Base-by-base conservation (phyloP, 495 filamentous ascomycete species). In the Lasiosphaeria miniovina region DNA sequence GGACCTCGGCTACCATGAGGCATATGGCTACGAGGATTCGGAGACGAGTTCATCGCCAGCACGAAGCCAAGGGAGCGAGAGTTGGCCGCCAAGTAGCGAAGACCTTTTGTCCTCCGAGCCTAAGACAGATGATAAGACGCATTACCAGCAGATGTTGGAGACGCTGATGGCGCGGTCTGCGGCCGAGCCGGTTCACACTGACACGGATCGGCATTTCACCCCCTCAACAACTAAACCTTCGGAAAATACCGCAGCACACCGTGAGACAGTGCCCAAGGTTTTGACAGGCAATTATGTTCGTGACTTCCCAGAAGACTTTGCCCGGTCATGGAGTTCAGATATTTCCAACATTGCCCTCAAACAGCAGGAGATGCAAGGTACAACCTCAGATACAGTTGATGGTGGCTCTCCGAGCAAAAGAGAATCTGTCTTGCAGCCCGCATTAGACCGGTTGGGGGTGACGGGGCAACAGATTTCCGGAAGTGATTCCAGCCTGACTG, bases 271-370 rank as follows among this genome's bases (percentile, higher is more conserved):
- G 24, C 24, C 33, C 15, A 57, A 56, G 10, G 35, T 17, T 14
- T 58, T 82, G 38, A 76, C 72, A 24, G 78, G 77, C 4, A 78
- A 75, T 53, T 77, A 71, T 61, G 69, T 71, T 10, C 73, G 72
- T 12, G 76, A 80, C 63, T 80, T 80, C 51, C 74, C 78, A 0
- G 75, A 77, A 49, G 78, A 80, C 3, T 77, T 77, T 54, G 64
- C 74, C 15, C 61, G 60, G 6, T 62, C 68, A n/a, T 79, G 75
- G 77, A 59, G 60, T 41, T 34, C 53, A 12, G 55, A 57, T 49
- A 49, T 52, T 31, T 58, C 63, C 14, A 48, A 54, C 8, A 24
- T 24, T 24, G 24, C 24, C 24, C 24, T 24, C 24, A 24, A 24
- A 24, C 24, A 24, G 24, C 24, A 24, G 24, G 24, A 24, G 24